Conservation (phyloP, 2,329 filamentous ascomycete species). For the Sporothrix luriei region DNA sequence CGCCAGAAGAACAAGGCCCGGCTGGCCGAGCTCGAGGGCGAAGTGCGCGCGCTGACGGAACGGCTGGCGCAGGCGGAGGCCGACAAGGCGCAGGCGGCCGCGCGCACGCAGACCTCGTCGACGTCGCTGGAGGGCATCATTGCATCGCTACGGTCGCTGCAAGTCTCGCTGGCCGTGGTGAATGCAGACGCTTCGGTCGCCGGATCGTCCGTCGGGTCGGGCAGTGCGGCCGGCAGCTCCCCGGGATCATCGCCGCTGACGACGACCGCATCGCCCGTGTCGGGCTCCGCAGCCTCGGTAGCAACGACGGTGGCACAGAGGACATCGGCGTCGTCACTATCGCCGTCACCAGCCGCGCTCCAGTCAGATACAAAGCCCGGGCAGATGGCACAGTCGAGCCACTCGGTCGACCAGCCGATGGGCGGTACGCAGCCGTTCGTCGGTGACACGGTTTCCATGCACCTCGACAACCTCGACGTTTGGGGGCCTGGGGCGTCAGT, state of each 20-base stretch:
- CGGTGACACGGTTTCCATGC: background rate
- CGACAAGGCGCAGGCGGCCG: conserved; percentile 27
- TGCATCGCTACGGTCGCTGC: conserved; percentile 29
- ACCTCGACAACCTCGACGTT: conserved; percentile 25
- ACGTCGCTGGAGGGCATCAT: conserved; percentile 28
- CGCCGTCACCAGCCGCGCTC: conserved; percentile 2
- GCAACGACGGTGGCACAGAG: background rate
- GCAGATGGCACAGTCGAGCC: background rate
- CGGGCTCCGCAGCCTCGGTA: background rate
- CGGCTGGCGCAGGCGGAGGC: conserved; percentile 29
- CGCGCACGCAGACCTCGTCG: conserved; percentile 26
- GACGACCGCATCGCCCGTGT: background rate
- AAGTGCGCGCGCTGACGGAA: conserved; percentile 29
- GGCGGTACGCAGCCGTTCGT: background rate
- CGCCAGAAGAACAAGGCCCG: conserved; percentile 34
- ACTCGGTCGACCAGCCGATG: conserved; percentile 14
- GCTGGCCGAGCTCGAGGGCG: conserved; percentile 31
- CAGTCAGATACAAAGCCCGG: background rate
- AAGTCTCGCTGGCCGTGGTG: conserved; percentile 27
- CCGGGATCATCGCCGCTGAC: conserved; percentile 21
- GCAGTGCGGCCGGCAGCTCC: conserved; percentile 9
- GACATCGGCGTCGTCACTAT: conserved; percentile 12
- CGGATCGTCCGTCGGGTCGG: background rate
- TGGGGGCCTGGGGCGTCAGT: conserved; percentile 23
- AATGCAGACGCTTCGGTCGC: background rate